phyloP scores from a whole-genome alignment of 2,329 filamentous ascomycete genomes.

The Pleoardoris graminearum region DNA sequence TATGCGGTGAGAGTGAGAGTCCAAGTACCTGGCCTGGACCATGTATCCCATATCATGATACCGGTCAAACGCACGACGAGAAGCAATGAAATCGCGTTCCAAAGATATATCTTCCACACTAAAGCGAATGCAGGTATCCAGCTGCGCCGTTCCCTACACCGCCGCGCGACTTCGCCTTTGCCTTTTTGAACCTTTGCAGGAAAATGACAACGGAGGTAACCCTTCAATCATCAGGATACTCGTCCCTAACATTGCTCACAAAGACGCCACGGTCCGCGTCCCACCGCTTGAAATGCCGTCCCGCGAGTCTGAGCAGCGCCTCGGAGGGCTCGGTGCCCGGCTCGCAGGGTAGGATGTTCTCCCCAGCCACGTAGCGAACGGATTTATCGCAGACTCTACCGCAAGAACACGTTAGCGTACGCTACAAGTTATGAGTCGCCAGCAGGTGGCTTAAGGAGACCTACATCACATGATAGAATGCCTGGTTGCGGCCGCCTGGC shows the following conservation, averaged over 20 bases:
- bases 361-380: slow-evolving; percentile 75
- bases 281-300: slow-evolving; percentile 87
- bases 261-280: slow-evolving; percentile 69
- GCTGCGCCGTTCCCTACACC: too few species aligned
- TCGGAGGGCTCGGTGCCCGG: slow-evolving; percentile 51
- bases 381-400: slow-evolving; percentile 67
- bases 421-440: background rate
- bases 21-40: too few species aligned
- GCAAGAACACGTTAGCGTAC: background rate
- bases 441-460: slow-evolving; percentile 45
- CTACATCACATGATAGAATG: slow-evolving; percentile 87
- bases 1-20: too few species aligned
- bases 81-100: too few species aligned
- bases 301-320: slow-evolving; percentile 71
- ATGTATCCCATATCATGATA: too few species aligned
- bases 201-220: too few species aligned
- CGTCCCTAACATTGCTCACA: slow-evolving; percentile 79
- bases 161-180: too few species aligned
- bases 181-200: too few species aligned
- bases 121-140: too few species aligned
- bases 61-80: too few species aligned
- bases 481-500: slow-evolving; percentile 64
- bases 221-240: slow-evolving; percentile 79
- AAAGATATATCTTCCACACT: too few species aligned
- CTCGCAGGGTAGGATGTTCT: slow-evolving; percentile 66